Base-by-base conservation (phyloP, 768 basidiomycete genomes). In the Gyrodon lividus region DNA sequence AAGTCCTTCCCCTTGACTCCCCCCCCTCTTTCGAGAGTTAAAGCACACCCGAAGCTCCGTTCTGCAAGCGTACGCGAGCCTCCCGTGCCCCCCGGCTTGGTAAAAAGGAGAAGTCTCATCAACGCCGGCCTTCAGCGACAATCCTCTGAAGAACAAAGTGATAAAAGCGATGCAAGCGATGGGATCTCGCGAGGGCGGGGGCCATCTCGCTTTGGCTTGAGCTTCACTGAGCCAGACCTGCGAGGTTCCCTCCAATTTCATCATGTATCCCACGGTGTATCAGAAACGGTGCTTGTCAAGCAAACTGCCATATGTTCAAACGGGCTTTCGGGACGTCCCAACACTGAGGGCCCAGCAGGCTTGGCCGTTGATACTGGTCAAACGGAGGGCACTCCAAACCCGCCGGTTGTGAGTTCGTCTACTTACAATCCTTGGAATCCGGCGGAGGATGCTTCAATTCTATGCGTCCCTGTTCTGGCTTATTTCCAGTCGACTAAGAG, bases 1-100 rank as follows among this genome's bases (percentile, higher is more conserved):
- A 70, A 70, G 46, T 65, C 69, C 1, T 69, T 69, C 20, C 67
- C 69, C 0, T 54, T 69, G 46, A 59, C 57, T 6, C 58, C 44
- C 9, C 67, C 67, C n/a, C 69, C 67, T 0, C 62, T 62, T 47
- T 57, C 60, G 5, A 62, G 46, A 43, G 40, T 51, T 52, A 70
- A 59, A 19, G 56, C 64, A 1, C 69, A 69, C 39, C 67, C 67
- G 0, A 70, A 69, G 23, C 52, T 69, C 2, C 67, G 69, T 33
- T 28, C 59, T 1, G 57, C 64, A 22, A 60, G 9, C 50, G 57
- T 52, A 0, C 68, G 67, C 16, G 68, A 70, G 16, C 67, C 67
- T 0, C 67, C 67, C 26, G 66, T 68, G 1, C 67, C 67, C 1
- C 67, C 67, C 16, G 64, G 64, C 1, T 62, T 68, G 30, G 67